phyloP scores from a whole-genome alignment of 2,329 filamentous ascomycete species.

The Verticillium albo-atrum region DNA sequence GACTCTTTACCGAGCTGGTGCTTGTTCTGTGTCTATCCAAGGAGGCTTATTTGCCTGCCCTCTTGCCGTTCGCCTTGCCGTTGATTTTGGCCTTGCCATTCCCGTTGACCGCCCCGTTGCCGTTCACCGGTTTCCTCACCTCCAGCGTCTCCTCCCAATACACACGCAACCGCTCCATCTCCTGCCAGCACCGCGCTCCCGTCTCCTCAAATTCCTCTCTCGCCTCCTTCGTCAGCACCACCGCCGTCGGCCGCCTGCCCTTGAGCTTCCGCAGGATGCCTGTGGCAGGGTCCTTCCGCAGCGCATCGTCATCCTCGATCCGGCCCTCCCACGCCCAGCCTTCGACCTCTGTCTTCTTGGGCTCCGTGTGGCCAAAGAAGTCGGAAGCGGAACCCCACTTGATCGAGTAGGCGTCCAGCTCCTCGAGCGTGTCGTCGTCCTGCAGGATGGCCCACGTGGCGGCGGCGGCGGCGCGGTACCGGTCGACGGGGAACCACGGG shows the following conservation, averaged over 20 bases:
- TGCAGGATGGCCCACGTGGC: constrained; percentile 76
- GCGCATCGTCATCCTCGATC: constrained; percentile 41
- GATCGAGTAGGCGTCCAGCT: constrained; percentile 43
- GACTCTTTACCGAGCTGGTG: too few relatives aligned
- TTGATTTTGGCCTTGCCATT: too few relatives aligned
- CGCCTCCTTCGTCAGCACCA: constrained; percentile 56
- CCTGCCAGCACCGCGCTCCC: constrained; percentile 59
- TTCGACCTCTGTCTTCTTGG: constrained; percentile 76
- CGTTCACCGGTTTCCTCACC: background rate
- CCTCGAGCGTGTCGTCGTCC: constrained; percentile 57
- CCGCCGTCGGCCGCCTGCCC: constrained; percentile 55
- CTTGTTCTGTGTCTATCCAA: too few relatives aligned
- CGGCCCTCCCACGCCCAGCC: constrained; percentile 75
- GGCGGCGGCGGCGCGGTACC: constrained; percentile 72
- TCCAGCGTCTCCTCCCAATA: constrained; percentile 54
- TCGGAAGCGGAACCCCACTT: constrained; percentile 86
- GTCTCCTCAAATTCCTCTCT: constrained; percentile 57
- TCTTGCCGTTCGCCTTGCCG: background rate
- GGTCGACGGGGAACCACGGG: constrained; percentile 78
- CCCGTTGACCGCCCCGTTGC: background rate
- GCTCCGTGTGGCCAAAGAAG: constrained; percentile 49
- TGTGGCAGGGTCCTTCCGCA: constrained; percentile 37
- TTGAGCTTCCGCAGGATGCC: constrained; percentile 46
- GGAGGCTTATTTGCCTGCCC: background rate
- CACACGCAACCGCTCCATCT: constrained; percentile 66